These are phyloP conservation scores for Taphrina betulina DNA, from an alignment of 1,139 yeast species.

Conservation along the genomic window DNA sequence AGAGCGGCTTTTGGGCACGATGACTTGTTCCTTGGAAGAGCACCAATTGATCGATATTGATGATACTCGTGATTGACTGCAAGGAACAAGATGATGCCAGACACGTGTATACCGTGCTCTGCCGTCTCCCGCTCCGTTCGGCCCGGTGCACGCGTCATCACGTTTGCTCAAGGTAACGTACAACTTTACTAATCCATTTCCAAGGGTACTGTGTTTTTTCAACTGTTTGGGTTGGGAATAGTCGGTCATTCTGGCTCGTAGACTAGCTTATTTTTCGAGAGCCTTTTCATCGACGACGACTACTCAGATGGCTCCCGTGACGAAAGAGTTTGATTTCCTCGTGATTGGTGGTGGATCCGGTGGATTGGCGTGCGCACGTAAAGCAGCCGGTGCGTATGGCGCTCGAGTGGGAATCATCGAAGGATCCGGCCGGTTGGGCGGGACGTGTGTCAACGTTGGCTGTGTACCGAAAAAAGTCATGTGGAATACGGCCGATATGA, in stretches of 20 bases:
- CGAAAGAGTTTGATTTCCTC: slow-evolving; percentile 74
- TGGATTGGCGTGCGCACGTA: slow-evolving; percentile 95
- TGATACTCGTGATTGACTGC: no score
- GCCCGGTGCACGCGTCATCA: no score
- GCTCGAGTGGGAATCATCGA: slow-evolving; percentile 83
- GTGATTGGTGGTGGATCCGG: slow-evolving; percentile 99
- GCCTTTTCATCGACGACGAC: slow-evolving; percentile 20
- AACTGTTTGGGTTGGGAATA: no score
- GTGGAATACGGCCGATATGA: slow-evolving; percentile 96
- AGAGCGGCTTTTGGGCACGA: no score
- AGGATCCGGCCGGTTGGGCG: slow-evolving; percentile 74
- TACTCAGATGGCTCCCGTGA: slow-evolving; percentile 55
- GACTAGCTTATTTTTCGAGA: slow-evolving; percentile 27
- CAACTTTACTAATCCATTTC: no score
- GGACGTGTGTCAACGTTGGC: slow-evolving; percentile 98
- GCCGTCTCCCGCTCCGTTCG: no score
- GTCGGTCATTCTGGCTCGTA: slow-evolving; percentile 12
- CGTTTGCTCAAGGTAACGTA: no score
- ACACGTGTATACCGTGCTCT: no score
- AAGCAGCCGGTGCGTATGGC: slow-evolving; percentile 85
- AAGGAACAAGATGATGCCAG: no score
- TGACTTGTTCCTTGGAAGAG: no score
- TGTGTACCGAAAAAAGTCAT: slow-evolving; percentile 98
- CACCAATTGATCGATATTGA: no score
- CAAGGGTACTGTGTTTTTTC: no score